Evolutionary conservation across 1,284 basidiomycete genomes (phyloP), one percentile per base, ranked within the genome.

Genomic region (Papiliotrema terrestris): DNA sequence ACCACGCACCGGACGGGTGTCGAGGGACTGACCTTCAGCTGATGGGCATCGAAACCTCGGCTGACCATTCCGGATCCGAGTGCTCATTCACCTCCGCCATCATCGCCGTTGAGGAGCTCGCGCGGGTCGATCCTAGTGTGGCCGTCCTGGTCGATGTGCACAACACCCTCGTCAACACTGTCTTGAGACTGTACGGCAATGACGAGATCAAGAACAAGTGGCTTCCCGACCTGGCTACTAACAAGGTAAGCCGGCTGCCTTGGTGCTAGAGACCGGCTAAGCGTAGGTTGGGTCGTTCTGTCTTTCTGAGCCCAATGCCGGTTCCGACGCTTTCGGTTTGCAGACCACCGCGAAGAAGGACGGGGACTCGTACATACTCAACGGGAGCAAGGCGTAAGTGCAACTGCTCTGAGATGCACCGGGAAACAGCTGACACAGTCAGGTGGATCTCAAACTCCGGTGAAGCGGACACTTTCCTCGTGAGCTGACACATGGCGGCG

Each of bases 71-170:
- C 19, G 96, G 96, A 47, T 83, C 95, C 3, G 93, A 89, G 65
- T 87, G 85, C 49, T 92, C 91, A 5, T 99, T 99, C 79, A 97
- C 87, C 1, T 86, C 91, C 2, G 94, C 96, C 36, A 92, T 99
- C 68, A 91, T 99, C 62, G 90, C 89, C 39, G 95, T 99, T 55
- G 95, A 98, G 71, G 96, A 98, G 75, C 85, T 98, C 15, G 94
- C 96, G 49, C 94, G 92, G 70, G 82, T 98, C 45, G 95, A 98
- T 76, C 91, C 95, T 0, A 93, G 91, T 1, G 95, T 99, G 19
- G 96, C 93, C 8, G 95, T 98, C 39, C 79, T 97, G 69, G 94
- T 91, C 67, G 95, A 99, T 72, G 95, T 99, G 5, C 95, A 99
- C 83, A 98, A 98, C 75, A 97, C 93, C 4, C 85, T 97, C 49